phyloP scores from a whole-genome alignment of 2,329 filamentous ascomycete species.

The Zymoseptoria tritici region DNA sequence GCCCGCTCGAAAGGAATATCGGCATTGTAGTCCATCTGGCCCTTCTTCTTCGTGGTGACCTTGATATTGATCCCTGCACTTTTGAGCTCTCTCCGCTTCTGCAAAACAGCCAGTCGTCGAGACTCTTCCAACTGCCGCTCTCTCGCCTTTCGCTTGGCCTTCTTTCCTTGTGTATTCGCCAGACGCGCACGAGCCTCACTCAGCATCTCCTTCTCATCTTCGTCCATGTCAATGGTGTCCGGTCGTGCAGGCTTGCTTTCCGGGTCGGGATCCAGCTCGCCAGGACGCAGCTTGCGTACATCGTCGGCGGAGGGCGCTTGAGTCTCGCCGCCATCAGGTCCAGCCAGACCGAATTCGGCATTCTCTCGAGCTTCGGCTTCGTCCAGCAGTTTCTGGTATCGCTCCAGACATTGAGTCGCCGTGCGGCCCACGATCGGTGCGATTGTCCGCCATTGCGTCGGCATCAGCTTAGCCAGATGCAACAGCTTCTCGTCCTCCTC shows the following conservation, averaged over 20 bases:
- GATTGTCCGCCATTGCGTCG: constrained; percentile 98
- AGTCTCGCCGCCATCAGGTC: constrained; percentile 78
- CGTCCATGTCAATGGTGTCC: constrained; percentile 95
- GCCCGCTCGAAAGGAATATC: constrained; percentile 97
- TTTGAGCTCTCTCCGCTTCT: constrained; percentile 94
- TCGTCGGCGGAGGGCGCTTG: constrained; percentile 86
- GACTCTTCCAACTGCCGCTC: constrained; percentile 95
- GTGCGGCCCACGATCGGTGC: constrained; percentile 93
- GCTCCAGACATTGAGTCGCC: constrained; percentile 92
- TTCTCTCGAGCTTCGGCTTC: constrained; percentile 87
- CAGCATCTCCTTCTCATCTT: constrained; percentile 99
- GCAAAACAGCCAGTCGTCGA: constrained; percentile 75
- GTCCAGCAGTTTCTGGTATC: constrained; percentile 92
- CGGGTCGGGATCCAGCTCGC: constrained; percentile 93
- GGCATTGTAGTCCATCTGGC: constrained; percentile 99
- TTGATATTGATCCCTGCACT: constrained; percentile 98
- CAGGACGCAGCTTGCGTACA: constrained; percentile 71
- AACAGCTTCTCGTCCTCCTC: constrained; percentile 97
- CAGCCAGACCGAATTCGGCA: constrained; percentile 71
- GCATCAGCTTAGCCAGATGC: constrained; percentile 96
- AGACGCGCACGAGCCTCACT: constrained; percentile 93
- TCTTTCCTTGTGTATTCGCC: constrained; percentile 97
- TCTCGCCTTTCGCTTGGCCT: constrained; percentile 93
- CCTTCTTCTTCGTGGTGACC: constrained; percentile 80
- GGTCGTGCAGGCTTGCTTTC: constrained; percentile 93